phyloP scores from a whole-genome alignment of 306 rosid genomes.

The Vigna nakashimae region DNA sequence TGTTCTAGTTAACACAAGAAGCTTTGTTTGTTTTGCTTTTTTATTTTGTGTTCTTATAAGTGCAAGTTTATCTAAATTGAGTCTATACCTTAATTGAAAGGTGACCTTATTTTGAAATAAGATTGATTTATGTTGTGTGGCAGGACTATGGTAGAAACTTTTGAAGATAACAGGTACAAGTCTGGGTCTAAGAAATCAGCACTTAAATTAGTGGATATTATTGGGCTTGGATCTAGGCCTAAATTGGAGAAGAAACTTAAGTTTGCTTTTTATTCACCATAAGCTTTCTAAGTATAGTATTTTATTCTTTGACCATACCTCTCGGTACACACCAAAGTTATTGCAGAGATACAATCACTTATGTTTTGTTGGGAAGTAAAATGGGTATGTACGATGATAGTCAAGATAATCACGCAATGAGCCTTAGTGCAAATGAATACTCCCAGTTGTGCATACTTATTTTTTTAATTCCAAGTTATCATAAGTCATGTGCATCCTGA shows the following conservation, averaged over 20 bases:
- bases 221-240: constrained; percentile 80
- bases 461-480: no score
- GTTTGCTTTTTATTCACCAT: constrained; percentile 43
- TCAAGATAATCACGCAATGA: no score
- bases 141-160: constrained; percentile 73
- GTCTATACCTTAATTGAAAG: neutral
- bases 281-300: no score
- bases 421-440: no score
- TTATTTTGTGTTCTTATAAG: neutral
- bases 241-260: constrained; percentile 80
- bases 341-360: no score
- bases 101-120: constrained; percentile 16
- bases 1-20: neutral
- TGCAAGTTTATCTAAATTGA: neutral
- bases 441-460: no score
- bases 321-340: no score
- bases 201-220: constrained; percentile 70
- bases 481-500: no score
- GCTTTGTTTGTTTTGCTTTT: neutral
- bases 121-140: constrained; percentile 27
- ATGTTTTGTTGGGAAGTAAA: no score
- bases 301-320: no score
- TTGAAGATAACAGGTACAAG: constrained; percentile 75
- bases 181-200: constrained; percentile 73
- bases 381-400: no score